phyloP scores from a whole-genome alignment of 352 stramenopile species.

The Phytophthora sansomeana region DNA sequence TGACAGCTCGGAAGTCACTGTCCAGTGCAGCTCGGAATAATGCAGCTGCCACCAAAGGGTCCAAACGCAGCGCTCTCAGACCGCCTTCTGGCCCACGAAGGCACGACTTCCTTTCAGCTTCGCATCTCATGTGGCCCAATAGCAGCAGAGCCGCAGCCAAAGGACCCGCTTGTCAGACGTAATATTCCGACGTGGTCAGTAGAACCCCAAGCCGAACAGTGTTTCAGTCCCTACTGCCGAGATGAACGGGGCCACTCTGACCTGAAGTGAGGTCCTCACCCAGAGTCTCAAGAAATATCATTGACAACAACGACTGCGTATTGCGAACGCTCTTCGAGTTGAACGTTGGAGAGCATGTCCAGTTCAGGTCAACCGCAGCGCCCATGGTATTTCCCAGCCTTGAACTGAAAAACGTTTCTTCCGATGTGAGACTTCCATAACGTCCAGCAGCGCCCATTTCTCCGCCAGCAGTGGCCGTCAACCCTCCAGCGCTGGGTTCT shows the following conservation, averaged over 20 bases:
- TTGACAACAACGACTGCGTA: not conserved
- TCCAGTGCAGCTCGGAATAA: not conserved
- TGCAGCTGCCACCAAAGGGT: not conserved
- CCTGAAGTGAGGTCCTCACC: not conserved
- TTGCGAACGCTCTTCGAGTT: not conserved
- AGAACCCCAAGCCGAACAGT: constrained; percentile 2
- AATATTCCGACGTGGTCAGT: not conserved
- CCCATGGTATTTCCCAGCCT: constrained; percentile 18
- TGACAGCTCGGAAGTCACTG: not conserved
- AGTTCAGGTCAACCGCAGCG: constrained; percentile 1
- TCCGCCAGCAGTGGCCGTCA: not conserved
- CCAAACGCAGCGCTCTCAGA: not conserved
- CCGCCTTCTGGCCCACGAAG: not conserved
- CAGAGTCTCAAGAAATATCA: no score
- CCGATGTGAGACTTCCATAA: constrained; percentile 11
- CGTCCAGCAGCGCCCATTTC: not conserved
- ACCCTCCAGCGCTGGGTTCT: not conserved
- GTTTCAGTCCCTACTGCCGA: no score
- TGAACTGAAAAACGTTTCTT: constrained; percentile 20
- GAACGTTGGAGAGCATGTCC: not conserved
- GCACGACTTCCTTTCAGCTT: not conserved
- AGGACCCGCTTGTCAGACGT: not conserved
- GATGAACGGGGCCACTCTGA: no score
- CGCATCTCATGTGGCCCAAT: constrained; percentile 1
- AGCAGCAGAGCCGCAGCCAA: not conserved